Conservation (phyloP, 2,329 filamentous ascomycete genomes). For the Monilinia laxa region DNA sequence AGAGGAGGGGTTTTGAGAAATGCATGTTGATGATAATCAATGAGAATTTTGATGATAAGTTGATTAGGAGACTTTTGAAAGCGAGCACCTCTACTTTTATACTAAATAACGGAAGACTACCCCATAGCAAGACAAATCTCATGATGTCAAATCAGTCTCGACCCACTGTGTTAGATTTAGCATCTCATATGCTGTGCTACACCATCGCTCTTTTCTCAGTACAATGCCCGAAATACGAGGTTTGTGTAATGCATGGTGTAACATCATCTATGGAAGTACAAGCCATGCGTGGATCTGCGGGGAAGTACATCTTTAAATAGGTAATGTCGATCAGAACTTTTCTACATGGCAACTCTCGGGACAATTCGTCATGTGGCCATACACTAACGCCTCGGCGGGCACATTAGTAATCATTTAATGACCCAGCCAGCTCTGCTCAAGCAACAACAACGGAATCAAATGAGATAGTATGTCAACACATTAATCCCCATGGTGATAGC, state of each 20-base stretch:
- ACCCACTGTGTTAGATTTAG: background rate
- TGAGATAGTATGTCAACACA: no score
- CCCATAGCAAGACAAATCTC: background rate
- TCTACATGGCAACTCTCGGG: background rate
- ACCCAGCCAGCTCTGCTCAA: no score
- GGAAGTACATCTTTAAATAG: background rate
- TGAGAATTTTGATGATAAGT: background rate
- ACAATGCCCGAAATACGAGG: slow-evolving; percentile 10
- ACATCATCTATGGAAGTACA: background rate
- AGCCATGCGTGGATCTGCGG: background rate
- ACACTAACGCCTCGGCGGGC: no score
- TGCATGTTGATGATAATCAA: slow-evolving; percentile 8
- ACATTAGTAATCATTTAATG: no score
- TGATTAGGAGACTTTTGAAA: background rate
- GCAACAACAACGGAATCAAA: no score
- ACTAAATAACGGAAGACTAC: background rate
- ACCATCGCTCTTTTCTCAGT: background rate
- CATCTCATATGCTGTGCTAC: slow-evolving; percentile 4
- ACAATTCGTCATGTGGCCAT: no score
- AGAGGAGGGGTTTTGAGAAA: slow-evolving; percentile 7
- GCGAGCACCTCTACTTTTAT: background rate
- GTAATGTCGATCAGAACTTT: background rate
- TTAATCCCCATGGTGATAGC: no score
- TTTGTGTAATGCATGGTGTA: background rate
- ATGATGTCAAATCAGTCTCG: background rate